Base-by-base conservation (phyloP, 2,329 filamentous ascomycete species). In the Hortaea werneckii region DNA sequence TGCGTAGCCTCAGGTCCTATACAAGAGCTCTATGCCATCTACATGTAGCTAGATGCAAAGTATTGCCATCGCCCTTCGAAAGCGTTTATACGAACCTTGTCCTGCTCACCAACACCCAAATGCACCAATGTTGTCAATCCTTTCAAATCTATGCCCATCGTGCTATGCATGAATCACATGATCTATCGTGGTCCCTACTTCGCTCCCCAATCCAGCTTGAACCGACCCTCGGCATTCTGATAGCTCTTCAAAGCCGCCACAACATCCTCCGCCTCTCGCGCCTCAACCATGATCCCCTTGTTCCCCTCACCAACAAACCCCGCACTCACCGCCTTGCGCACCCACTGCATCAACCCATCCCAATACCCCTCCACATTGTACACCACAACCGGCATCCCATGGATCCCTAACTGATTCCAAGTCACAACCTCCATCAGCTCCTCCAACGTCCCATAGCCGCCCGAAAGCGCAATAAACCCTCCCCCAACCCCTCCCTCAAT, bases 371-470 rank as follows among this genome's bases (percentile, higher is more conserved):
- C 81, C 27, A 95, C 76, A 65, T 96, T 96, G 55, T 86, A 79
- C 41, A 95, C 71, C 44, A 90, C 81, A 40, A 96, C 81, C 3
- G 84, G 85, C 42, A 77, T 74, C 56, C 75, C 75, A 67, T 96
- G 92, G 54, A 98, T 96, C 1, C 92, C 90, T 42, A 98, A 70
- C 70, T 96, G 92, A 66, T 95, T 96, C 63, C 92, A 98, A 8
- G 87, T 94, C 27, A 81, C 82, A 2, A 87, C 80, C 70, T 94
- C 87, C 67, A 95, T 88, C 62, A 98, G 76, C 74, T 98, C 92
- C 71, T 98, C 92, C 63, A 96, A 77, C 2, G 92, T 98, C 13
- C 92, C 92, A 66, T 90, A 98, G 0, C 92, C 92, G 38, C 90
- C 90, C 45, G 78, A 80, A 48, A 98, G 71, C 28, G 88, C 88